Conservation (phyloP, 768 basidiomycete genomes). For the Pisolithus orientalis region DNA sequence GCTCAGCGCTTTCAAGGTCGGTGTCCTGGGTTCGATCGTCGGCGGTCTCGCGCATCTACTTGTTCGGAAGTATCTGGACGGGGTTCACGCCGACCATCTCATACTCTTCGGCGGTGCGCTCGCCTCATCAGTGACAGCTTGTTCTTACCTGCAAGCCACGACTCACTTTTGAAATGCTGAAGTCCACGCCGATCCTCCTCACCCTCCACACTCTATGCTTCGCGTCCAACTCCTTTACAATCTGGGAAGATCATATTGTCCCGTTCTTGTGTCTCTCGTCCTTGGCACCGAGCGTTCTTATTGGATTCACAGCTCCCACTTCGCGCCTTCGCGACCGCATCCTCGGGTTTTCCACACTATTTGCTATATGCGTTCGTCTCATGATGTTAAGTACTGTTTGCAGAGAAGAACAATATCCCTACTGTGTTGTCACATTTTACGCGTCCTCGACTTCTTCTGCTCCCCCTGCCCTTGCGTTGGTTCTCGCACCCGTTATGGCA, state of each 20-base stretch:
- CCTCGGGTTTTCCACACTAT: slow-evolving; percentile 60
- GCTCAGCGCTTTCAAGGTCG: slow-evolving; percentile 26
- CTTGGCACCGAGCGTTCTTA: slow-evolving; percentile 52
- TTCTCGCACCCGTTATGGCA: slow-evolving; percentile 51
- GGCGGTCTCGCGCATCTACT: slow-evolving; percentile 30
- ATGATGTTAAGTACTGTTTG: slow-evolving; percentile 83
- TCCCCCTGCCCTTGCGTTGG: slow-evolving; percentile 54
- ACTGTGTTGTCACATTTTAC: slow-evolving; percentile 88
- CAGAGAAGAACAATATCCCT: slow-evolving; percentile 90
- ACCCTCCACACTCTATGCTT: slow-evolving; percentile 70
- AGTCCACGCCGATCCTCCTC: slow-evolving; percentile 41
- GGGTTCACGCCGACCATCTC: slow-evolving; percentile 45
- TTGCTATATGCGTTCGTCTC: slow-evolving; percentile 64
- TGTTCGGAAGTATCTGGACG: slow-evolving; percentile 32
- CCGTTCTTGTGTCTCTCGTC: slow-evolving; percentile 69
- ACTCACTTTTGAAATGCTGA: slow-evolving; percentile 21
- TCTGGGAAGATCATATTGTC: slow-evolving; percentile 90
- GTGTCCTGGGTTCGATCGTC: slow-evolving; percentile 30
- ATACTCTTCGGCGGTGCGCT: slow-evolving; percentile 45
- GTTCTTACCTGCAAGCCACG: slow-evolving; percentile 36
- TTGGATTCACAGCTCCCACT: slow-evolving; percentile 64
- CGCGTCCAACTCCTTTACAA: slow-evolving; percentile 92
- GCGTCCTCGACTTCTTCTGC: slow-evolving; percentile 61
- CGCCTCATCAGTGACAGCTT: slow-evolving; percentile 39
- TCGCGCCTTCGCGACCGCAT: slow-evolving; percentile 68